phyloP scores from a whole-genome alignment of 208 protist genomes.

The Porcisia hertigi region DNA sequence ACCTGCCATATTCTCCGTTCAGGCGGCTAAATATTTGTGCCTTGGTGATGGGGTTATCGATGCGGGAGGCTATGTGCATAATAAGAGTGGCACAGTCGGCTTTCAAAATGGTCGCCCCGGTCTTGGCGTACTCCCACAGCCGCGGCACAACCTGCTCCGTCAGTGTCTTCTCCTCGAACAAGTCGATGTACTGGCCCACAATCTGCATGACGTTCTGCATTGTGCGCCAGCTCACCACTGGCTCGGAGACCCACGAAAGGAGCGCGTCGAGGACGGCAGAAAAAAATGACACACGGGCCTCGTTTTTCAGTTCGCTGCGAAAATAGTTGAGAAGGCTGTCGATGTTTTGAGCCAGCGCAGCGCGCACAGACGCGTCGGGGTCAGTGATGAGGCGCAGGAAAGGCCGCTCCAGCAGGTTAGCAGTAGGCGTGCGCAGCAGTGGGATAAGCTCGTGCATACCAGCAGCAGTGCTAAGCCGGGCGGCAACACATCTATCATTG shows the following conservation, averaged over 20 bases:
- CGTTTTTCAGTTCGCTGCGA: conserved; percentile 35
- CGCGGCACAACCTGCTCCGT: conserved; percentile 70
- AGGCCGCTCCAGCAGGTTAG: conserved; percentile 55
- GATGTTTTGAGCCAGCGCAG: conserved; percentile 58
- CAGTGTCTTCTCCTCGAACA: conserved; percentile 56
- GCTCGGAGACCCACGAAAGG: conserved; percentile 38
- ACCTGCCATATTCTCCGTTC: conserved; percentile 82
- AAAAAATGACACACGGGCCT: conserved; percentile 58
- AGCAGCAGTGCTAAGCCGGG: conserved; percentile 69
- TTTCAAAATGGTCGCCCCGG: conserved; percentile 65
- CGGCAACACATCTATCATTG: conserved; percentile 49
- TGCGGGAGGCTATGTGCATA: conserved; percentile 45
- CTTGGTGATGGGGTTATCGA: conserved; percentile 45
- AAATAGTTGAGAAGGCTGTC: conserved; percentile 75
- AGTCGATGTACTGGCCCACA: conserved; percentile 52
- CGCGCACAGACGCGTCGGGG: conserved; percentile 53
- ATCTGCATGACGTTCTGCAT: conserved; percentile 69
- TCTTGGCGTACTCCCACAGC: conserved; percentile 58
- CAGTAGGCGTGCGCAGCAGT: conserved; percentile 65
- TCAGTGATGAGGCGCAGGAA: conserved; percentile 75
- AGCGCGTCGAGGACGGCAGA: conserved; percentile 45
- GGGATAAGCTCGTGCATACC: conserved; percentile 87
- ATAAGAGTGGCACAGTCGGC: conserved; percentile 63
- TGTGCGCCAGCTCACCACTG: conserved; percentile 68
- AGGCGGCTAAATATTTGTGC: conserved; percentile 84